Percentiles rank a stretch among this genome's conserved stretches.
Evolutionary conservation across 495 filamentous ascomycete species (phyloP).

Genomic region (Platismatia glauca): DNA sequence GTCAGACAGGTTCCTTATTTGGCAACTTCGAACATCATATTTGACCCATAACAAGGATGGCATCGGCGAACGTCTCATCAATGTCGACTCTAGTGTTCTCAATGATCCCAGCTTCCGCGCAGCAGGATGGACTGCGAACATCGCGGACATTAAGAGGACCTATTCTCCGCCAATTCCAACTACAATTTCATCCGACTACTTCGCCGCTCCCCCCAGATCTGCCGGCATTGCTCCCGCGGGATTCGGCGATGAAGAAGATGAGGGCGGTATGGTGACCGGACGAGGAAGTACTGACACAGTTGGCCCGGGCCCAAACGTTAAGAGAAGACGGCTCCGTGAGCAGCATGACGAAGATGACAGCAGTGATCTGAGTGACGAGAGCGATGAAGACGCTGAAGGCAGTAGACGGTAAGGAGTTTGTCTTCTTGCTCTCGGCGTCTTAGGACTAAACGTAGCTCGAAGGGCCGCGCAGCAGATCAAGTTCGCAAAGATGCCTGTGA

Average conservation of each 20-base stretch:
- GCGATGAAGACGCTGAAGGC: slow-evolving; percentile 74
- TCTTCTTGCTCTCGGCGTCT: slow-evolving; percentile 19
- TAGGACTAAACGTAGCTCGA: background rate
- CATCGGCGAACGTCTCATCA: slow-evolving; percentile 90
- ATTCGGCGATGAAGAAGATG: slow-evolving; percentile 63
- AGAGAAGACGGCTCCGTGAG: slow-evolving; percentile 47
- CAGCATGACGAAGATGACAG: slow-evolving; percentile 94
- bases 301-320: slow-evolving; percentile 50
- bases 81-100: slow-evolving; percentile 78
- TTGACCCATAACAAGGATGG: slow-evolving; percentile 86
- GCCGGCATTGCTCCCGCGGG: slow-evolving; percentile 36
- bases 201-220: slow-evolving; percentile 54
- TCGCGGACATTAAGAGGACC: slow-evolving; percentile 72
- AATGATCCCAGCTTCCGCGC: slow-evolving; percentile 93
- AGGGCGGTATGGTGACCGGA: slow-evolving; percentile 72
- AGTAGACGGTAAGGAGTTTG: slow-evolving; percentile 30
- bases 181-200: slow-evolving; percentile 83
- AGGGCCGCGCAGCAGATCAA: slow-evolving; percentile 73
- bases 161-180: slow-evolving; percentile 96
- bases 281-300: slow-evolving; percentile 65
- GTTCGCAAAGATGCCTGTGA: slow-evolving; percentile 89
- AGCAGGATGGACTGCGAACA: slow-evolving; percentile 79
- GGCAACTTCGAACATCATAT: slow-evolving; percentile 87
- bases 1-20: slow-evolving; percentile 68
- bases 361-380: slow-evolving; percentile 92